Percentiles rank a stretch among this genome's conserved stretches.
These are phyloP conservation scores for Phytophthora melonis DNA, from an alignment of 352 stramenopile genomes.

Conservation along the genomic window DNA sequence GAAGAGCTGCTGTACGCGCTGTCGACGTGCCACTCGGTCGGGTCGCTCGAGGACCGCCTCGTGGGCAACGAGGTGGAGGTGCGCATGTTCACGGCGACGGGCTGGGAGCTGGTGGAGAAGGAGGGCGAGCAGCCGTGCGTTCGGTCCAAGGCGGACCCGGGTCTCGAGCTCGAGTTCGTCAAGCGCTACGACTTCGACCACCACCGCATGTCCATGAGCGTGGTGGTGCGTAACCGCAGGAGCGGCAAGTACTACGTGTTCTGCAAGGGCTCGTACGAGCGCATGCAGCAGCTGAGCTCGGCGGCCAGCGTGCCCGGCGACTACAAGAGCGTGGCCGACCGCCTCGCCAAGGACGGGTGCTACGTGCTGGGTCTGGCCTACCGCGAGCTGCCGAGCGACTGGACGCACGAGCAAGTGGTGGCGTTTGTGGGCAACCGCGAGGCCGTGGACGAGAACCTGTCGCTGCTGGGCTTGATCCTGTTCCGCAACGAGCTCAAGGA, in stretches of 20 bases:
- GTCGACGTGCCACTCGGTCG: slow-evolving; percentile 71
- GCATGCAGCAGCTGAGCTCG: slow-evolving; percentile 58
- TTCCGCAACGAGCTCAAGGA: slow-evolving; percentile 79
- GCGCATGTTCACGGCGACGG: slow-evolving; percentile 73
- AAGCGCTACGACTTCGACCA: slow-evolving; percentile 89
- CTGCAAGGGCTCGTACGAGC: slow-evolving; percentile 80
- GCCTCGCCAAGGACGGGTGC: slow-evolving; percentile 62
- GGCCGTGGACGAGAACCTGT: slow-evolving; percentile 60
- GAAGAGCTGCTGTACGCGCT: slow-evolving; percentile 43
- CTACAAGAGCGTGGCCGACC: slow-evolving; percentile 48
- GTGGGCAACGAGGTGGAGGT: slow-evolving; percentile 83
- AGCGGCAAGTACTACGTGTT: slow-evolving; percentile 58
- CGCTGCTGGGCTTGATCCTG: slow-evolving; percentile 68
- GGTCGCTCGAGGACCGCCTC: slow-evolving; percentile 45
- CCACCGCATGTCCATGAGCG: slow-evolving; percentile 81
- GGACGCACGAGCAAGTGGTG: slow-evolving; percentile 33
- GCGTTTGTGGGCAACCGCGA: slow-evolving; percentile 45
- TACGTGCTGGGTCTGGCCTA: slow-evolving; percentile 79
- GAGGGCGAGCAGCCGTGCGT: slow-evolving; percentile 30
- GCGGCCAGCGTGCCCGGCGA: slow-evolving; percentile 55
- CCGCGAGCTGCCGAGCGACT: slow-evolving; percentile 33
- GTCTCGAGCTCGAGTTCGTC: slow-evolving; percentile 54
- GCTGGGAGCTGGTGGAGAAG: slow-evolving; percentile 50
- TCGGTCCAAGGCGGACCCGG: slow-evolving; percentile 20
- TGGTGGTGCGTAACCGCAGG: slow-evolving; percentile 60